These are phyloP conservation scores for Phytophthora podocarpi DNA, from an alignment of 352 stramenopile genomes.

Conservation along the genomic window DNA sequence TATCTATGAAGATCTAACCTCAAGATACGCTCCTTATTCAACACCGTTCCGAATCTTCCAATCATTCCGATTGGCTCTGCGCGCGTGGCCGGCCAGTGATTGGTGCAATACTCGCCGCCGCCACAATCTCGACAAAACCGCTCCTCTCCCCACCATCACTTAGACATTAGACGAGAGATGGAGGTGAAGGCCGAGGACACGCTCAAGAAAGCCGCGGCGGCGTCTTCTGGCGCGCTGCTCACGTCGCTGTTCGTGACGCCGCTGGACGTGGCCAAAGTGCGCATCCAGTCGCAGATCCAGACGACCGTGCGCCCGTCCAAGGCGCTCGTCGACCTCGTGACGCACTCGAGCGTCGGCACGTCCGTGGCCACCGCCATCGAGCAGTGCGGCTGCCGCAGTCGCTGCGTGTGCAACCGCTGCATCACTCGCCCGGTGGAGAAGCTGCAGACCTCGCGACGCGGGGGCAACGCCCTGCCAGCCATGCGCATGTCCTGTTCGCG, in stretches of 20 bases:
- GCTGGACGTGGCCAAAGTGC: slow-evolving; percentile 85
- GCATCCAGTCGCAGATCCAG: slow-evolving; percentile 75
- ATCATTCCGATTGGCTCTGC: slow-evolving; percentile 35
- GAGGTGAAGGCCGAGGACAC: slow-evolving; percentile 39
- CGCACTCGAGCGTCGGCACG: slow-evolving; percentile 18
- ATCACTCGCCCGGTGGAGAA: slow-evolving; percentile 58
- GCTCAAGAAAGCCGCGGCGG: slow-evolving; percentile 74
- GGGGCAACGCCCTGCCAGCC: slow-evolving; percentile 24
- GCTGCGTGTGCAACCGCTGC: slow-evolving; percentile 58
- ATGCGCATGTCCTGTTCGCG: slow-evolving; percentile 58
- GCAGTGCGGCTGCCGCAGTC: slow-evolving; percentile 53
- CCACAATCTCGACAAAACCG: too few species aligned
- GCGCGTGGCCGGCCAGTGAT: slow-evolving; percentile 23
- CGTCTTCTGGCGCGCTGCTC: slow-evolving; percentile 68
- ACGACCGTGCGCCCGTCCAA: slow-evolving; percentile 9
- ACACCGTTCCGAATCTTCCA: slow-evolving; percentile 11
- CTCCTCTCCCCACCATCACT: background rate
- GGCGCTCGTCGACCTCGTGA: slow-evolving; percentile 20
- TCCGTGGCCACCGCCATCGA: slow-evolving; percentile 28
- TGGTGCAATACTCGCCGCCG: slow-evolving; percentile 27
- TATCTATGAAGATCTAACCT: background rate
- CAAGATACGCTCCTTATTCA: background rate
- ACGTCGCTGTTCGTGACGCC: slow-evolving; percentile 87
- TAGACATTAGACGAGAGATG: slow-evolving; percentile 11
- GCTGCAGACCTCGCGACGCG: slow-evolving; percentile 30